Evolutionary conservation across 2,329 filamentous ascomycete genomes (phyloP), one percentile per base, ranked within the genome.

Genomic region (Claviceps pusilla): DNA sequence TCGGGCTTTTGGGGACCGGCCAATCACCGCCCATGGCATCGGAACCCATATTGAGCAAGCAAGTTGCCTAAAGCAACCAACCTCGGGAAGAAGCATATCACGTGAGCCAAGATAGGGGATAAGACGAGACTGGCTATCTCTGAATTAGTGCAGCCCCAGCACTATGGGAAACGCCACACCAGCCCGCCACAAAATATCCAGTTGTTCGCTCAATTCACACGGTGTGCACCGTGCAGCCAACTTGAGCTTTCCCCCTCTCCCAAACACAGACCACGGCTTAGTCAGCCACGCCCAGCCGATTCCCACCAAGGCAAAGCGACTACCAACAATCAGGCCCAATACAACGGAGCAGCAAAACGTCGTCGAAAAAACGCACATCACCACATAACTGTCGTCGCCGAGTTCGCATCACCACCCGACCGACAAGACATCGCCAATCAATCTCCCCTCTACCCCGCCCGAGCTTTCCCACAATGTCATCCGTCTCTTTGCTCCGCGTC

Each of bases 401-500:
- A 57, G 51, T 55, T 14, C 54, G 47, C 54, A 56, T 51, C 53
- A 55, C 35, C 48, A 50, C 11, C n/a, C 39, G 39, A 31, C 19
- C 41, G 24, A 33, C 14, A 42, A 29, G 43, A 42, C 48, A 43
- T 39, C 42, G 33, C 35, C 48, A 35, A 35, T 47, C 14, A 39
- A 48, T 19, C 48, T 42, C 37, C 49, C 35, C 35, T 51, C 29
- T 41, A n/a, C 54, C 50, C 52, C 54, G 56, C 54, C 51, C 58
- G 41, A 45, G 31, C 19, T n/a, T 39, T 53, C 54, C 57, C 57
- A 60, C 58, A 71, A 86, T 85, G 80, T 79, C 81, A 69, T 83
- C 84, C 64, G 73, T 79, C 61, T 76, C 80, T 59, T 71, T 89
- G 66, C 75, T 89, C 73, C 84, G 86, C 68, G 72, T 83, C 66